Percentiles rank a stretch among this genome's conserved stretches.
These are phyloP conservation scores for Coniochaeta ligniaria DNA, from an alignment of 2,329 filamentous ascomycete species.

Conservation along the genomic window DNA sequence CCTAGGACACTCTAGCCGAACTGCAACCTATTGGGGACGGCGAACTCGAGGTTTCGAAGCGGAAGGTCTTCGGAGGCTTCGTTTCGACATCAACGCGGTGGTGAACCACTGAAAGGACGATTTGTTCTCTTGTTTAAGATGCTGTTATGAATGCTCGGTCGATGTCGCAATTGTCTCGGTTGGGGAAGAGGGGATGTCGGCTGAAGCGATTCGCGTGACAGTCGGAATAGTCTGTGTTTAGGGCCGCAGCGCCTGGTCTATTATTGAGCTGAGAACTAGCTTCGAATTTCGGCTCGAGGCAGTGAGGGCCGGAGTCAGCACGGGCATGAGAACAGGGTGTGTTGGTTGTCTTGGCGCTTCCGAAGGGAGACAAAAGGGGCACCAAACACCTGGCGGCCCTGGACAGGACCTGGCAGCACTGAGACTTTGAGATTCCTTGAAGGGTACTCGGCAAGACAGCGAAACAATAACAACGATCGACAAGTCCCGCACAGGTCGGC, in stretches of 20 bases:
- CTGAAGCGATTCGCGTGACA: neutral
- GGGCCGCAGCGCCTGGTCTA: neutral
- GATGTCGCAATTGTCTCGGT: neutral
- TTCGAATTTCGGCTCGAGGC: neutral
- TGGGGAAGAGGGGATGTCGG: neutral
- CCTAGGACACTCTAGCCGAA: neutral
- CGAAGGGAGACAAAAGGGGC: neutral
- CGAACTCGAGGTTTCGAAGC: constrained; percentile 1
- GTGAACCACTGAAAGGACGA: neutral
- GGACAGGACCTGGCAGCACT: neutral
- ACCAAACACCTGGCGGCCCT: neutral
- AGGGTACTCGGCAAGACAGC: neutral
- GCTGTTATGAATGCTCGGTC: neutral
- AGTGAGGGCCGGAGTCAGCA: neutral
- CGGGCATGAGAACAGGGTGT: neutral
- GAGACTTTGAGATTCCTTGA: neutral
- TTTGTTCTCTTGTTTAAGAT: neutral
- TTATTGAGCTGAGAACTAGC: constrained; percentile 1
- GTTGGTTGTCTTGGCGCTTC: neutral
- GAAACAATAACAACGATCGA: constrained; percentile 14
- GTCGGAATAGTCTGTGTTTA: neutral
- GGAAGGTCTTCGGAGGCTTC: constrained; percentile 12
- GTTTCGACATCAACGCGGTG: constrained; percentile 10
- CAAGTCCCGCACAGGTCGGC: constrained; percentile 17
- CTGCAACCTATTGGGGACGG: neutral